phyloP scores from a whole-genome alignment of 129 eudicot species.

The Saussurea involucrata region DNA sequence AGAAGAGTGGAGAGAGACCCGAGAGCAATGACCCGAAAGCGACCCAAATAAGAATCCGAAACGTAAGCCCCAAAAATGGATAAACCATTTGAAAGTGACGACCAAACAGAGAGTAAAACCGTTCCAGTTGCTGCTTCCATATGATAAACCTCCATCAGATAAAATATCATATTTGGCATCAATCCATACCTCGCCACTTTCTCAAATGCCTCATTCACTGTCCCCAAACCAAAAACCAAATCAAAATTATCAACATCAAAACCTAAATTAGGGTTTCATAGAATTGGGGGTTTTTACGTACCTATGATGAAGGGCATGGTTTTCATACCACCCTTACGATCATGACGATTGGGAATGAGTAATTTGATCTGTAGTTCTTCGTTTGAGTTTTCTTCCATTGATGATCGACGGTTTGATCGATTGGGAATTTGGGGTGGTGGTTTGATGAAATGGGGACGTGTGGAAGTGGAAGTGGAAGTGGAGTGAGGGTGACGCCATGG shows the following conservation, averaged over 20 bases:
- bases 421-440: neutral
- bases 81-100: slow-evolving; percentile 20
- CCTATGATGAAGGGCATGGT: slow-evolving; percentile 45
- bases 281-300: neutral
- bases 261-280: neutral
- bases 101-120: slow-evolving; percentile 26
- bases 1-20: slow-evolving; percentile 30
- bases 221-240: neutral
- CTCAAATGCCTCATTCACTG: slow-evolving; percentile 43
- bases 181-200: slow-evolving; percentile 38
- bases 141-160: slow-evolving; percentile 41
- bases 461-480: neutral
- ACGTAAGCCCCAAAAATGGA: slow-evolving; percentile 40
- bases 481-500: slow-evolving; percentile 11
- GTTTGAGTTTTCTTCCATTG: slow-evolving; percentile 21
- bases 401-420: neutral
- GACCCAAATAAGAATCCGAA: slow-evolving; percentile 48
- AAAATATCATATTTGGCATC: slow-evolving; percentile 40
- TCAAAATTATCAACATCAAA: neutral
- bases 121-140: slow-evolving; percentile 35
- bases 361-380: slow-evolving; percentile 14
- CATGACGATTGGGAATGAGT: neutral
- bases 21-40: slow-evolving; percentile 41
- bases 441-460: slow-evolving; percentile 15
- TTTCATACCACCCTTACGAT: slow-evolving; percentile 31